A percentile compares a stretch with the other conserved stretches of the same genome.
phyloP scores from a whole-genome alignment of 495 filamentous ascomycete genomes.

The Talaromyces borbonicus region DNA sequence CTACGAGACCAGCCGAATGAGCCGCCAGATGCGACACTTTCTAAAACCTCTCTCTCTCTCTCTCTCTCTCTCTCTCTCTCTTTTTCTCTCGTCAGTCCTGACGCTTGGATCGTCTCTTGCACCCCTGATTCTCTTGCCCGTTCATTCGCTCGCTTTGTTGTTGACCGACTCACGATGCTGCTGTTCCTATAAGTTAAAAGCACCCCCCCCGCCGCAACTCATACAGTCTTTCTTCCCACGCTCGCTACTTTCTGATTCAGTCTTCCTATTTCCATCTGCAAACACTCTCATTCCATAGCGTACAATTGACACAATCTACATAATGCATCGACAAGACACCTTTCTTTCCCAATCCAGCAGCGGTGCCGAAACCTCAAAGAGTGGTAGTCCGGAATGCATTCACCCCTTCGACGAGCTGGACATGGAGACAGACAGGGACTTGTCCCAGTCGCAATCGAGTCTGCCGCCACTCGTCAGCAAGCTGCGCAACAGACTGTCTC shows the following conservation, averaged over 20 bases:
- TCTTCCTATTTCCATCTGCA: too few species aligned
- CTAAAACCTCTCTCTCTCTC: neutral
- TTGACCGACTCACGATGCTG: too few species aligned
- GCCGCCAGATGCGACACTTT: neutral
- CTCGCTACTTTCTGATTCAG: too few species aligned
- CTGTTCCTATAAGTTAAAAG: slow-evolving; percentile 1
- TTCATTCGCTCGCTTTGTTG: neutral
- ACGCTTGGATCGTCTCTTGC: too few species aligned
- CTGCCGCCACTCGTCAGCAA: slow-evolving; percentile 10
- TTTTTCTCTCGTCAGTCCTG: neutral
- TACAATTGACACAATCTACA: too few species aligned
- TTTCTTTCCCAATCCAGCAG: neutral
- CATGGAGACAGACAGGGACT: too few species aligned
- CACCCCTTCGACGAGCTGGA: too few species aligned
- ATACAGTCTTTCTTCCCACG: too few species aligned
- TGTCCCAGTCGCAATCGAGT: neutral
- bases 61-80: neutral
- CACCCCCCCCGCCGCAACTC: neutral
- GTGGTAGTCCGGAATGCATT: neutral
- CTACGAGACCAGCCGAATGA: neutral
- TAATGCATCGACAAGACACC: neutral
- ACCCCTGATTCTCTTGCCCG: neutral
- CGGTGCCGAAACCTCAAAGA: neutral
- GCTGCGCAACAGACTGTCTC: slow-evolving; percentile 26
- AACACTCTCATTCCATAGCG: too few species aligned